Base-by-base conservation (phyloP, 179 eudicot species). In the Spinacia oleracea region DNA sequence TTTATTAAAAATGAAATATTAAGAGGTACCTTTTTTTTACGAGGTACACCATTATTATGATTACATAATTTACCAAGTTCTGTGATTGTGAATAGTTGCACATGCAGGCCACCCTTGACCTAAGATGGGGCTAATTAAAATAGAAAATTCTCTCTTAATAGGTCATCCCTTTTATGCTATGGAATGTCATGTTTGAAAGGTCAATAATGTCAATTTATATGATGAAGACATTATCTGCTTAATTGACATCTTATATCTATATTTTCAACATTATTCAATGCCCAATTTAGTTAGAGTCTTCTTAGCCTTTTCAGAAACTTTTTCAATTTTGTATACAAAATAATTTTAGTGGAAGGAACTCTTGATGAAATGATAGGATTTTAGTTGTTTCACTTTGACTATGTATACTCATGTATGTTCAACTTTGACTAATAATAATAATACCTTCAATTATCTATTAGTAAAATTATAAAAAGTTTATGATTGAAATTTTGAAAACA, bases 61-160 rank as follows among this genome's bases (percentile, higher is more conserved):
- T n/a, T n/a, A 62, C 40, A 62, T 31, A 62, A 10, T 29, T 32
- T 35, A 66, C 70, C 70, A 66, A 42, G 45, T n/a, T 3, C 10
- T 43, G 34, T 43, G 53, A 69, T 69, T 25, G 32, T n/a, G 18
- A n/a, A 43, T 2, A 67, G 29, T 0, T 69, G 53, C 32, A 69
- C 34, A 69, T 42, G 72, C 34, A 69, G 20, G 16, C 20, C 27
- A 69, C 73, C 72, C 50, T 43, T 43, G 51, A 69, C n/a, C 53
- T 6, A 69, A n/a, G 25, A 69, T 42, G 55, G 53, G 34, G 27
- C 21, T 69, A 43, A 69, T 9, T 14, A 23, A 43, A 55, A 9
- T 20, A 69, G 23, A 40, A 2, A 38, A 38, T 35, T 0, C 29
- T 11, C 29, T 56, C 4, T 6, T 21, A 56, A 56, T 9, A 11